Base-by-base conservation (phyloP, 805 yeast genomes). In the Torulaspora indica region DNA sequence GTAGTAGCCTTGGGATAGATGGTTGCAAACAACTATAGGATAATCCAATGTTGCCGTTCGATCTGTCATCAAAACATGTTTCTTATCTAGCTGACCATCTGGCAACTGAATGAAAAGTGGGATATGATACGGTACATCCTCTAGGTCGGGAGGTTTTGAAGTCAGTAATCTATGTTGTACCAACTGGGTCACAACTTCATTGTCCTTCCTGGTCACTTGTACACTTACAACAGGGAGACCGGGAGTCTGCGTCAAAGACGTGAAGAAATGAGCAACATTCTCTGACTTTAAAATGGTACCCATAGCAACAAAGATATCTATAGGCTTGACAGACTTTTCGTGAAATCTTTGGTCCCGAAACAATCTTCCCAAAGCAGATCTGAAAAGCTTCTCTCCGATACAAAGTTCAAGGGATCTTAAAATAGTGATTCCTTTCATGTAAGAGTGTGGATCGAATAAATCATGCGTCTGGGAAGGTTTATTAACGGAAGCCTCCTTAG, bases 61-160 rank as follows among this genome's bases (percentile, higher is more conserved):
- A 36, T 62, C 67, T 3, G 63, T 61, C 53, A 63, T 46, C 33
- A 63, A 40, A 4, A 52, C 50, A 25, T 60, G 53, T 15, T 51
- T 42, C 6, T 39, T 39, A 36, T 60, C 64, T 8, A 27, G 13
- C 14, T 46, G 30, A n/a, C 56, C 56, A 22, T 48, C 43, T 12
- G 55, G 46, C 33, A 55, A 39, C 14, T 40, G 40, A n/a, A 51
- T 49, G 22, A 63, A 56, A 35, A 85, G 59, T 3, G 91, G 90
- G 35, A 83, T 66, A 49, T 80, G 82, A 56, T 69, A 83, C 3
- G 83, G 82, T 32, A 70, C 64, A 53, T 81, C 80, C 57, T 80
- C 86, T 29, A 71, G 52, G 10, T 66, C 54, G n/a, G 55, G 52
- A 5, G 54, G 56, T 10, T 53, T 50, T 10, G 56, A 20, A 20